Evolutionary conservation across 2,329 filamentous ascomycete species (phyloP).

Genomic region (Lasiodiplodia theobromae): DNA sequence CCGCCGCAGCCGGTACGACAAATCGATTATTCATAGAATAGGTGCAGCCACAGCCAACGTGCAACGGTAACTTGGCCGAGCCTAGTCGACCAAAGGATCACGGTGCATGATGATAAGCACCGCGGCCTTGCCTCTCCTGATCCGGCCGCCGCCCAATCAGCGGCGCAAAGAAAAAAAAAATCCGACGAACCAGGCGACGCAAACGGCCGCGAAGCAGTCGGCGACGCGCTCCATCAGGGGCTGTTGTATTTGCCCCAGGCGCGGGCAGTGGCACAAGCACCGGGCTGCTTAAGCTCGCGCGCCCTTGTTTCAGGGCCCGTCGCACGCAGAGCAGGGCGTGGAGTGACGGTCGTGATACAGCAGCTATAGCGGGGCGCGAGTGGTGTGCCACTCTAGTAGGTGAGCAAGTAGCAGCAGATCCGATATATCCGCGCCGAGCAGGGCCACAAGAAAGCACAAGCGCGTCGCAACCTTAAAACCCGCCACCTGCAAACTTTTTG

Average conservation of each 20-base stretch:
- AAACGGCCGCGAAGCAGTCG: slow-evolving; percentile 6
- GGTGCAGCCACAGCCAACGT: slow-evolving; percentile 28
- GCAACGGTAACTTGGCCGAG: slow-evolving; percentile 27
- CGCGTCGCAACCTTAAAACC: slow-evolving; percentile 19
- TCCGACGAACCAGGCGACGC: slow-evolving; percentile 21
- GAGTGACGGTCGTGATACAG: slow-evolving; percentile 23
- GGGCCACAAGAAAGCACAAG: neutral
- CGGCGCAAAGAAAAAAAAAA: slow-evolving; percentile 3
- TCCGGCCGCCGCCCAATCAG: slow-evolving; percentile 22
- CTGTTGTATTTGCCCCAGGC: slow-evolving; percentile 19
- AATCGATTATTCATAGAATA: slow-evolving; percentile 29
- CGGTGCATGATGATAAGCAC: slow-evolving; percentile 29
- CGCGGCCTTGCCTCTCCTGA: slow-evolving; percentile 24
- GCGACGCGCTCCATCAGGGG: slow-evolving; percentile 21
- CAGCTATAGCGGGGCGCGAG: slow-evolving; percentile 25
- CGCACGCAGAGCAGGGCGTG: slow-evolving; percentile 22
- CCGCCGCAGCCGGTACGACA: slow-evolving; percentile 27
- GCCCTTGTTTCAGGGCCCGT: slow-evolving; percentile 26
- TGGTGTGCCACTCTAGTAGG: neutral
- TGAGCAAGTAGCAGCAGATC: slow-evolving; percentile 11
- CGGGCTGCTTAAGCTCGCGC: slow-evolving; percentile 3
- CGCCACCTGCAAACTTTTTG: slow-evolving; percentile 24
- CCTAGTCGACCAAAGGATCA: slow-evolving; percentile 26
- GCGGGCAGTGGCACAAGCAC: neutral
- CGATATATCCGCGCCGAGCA: slow-evolving; percentile 24